Evolutionary conservation across 495 filamentous ascomycete species (phyloP).

Genomic region (Aspergillus indologenus): DNA sequence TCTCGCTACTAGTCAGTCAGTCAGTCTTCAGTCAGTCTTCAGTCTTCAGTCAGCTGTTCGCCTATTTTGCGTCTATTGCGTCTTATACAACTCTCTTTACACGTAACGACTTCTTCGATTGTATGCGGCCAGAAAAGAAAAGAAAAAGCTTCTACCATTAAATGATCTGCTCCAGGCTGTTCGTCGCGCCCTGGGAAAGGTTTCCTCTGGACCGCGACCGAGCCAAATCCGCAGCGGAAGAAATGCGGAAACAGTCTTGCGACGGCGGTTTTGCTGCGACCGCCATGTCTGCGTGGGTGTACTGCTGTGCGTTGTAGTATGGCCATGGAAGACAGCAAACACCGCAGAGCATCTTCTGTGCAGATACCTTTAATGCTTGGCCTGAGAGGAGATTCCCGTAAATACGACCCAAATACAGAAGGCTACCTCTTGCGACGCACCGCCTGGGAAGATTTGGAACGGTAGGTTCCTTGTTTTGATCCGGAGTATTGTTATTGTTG

Average conservation of each 20-base stretch:
- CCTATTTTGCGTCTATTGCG: conserved; percentile 39
- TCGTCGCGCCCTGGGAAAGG: neutral
- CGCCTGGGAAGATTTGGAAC: neutral
- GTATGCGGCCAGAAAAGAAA: conserved; percentile 41
- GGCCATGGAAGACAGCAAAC: neutral
- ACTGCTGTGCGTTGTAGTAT: neutral
- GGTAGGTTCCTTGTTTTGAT: neutral
- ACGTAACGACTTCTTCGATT: conserved; percentile 48
- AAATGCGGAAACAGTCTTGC: neutral
- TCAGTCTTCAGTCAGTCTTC: neutral
- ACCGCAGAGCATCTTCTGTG: neutral
- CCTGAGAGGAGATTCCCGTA: neutral
- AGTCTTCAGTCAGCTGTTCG: conserved; percentile 34
- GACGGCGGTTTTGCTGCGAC: neutral
- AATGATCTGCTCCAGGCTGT: neutral
- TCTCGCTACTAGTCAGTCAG: conserved; percentile 24
- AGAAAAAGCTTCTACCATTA: conserved; percentile 18
- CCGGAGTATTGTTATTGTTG: neutral
- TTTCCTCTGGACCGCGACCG: neutral
- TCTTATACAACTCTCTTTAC: conserved; percentile 33
- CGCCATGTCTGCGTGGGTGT: neutral
- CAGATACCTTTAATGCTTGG: neutral
- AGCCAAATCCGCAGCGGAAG: neutral
- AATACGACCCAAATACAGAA: neutral
- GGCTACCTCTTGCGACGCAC: neutral